Conservation (phyloP, 768 basidiomycete genomes). For the Calocybe gangraenosa region DNA sequence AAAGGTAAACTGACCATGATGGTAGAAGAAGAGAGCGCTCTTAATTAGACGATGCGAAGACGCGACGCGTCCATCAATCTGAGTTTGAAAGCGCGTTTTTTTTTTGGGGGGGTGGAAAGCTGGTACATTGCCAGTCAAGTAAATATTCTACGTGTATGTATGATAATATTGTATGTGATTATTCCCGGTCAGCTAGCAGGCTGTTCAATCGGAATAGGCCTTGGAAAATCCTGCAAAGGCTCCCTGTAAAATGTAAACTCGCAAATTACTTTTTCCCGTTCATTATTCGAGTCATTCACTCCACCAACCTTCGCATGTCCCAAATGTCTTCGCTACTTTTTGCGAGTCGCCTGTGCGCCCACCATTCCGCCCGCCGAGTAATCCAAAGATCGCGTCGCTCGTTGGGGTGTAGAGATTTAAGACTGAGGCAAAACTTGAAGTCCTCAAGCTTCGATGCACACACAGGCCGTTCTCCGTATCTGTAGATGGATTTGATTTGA, state of each 20-base stretch:
- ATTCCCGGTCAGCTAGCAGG: too few species aligned
- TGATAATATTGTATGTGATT: constrained; percentile 12
- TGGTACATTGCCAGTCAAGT: not conserved
- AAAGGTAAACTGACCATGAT: constrained; percentile 34
- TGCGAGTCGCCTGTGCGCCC: constrained; percentile 71
- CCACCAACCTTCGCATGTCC: constrained; percentile 76
- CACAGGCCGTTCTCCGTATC: constrained; percentile 69
- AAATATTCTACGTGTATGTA: not conserved
- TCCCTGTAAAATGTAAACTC: constrained; percentile 31
- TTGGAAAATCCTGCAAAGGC: constrained; percentile 48
- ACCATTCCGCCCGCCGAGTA: constrained; percentile 86
- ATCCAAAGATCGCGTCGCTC: constrained; percentile 83
- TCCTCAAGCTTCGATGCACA: constrained; percentile 82
- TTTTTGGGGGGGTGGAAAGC: too few species aligned
- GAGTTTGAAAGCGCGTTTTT: constrained; percentile 42
- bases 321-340: constrained; percentile 95
- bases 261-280: not conserved
- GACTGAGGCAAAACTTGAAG: constrained; percentile 91
- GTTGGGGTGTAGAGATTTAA: constrained; percentile 75
- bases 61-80: constrained; percentile 42
- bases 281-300: not conserved
- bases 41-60: constrained; percentile 8
- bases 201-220: constrained; percentile 28
- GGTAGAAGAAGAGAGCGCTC: constrained; percentile 10
- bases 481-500: constrained; percentile 83